These are phyloP conservation scores for Euphorbia celastroides DNA, from an alignment of 441 rosid species.

Conservation along the genomic window DNA sequence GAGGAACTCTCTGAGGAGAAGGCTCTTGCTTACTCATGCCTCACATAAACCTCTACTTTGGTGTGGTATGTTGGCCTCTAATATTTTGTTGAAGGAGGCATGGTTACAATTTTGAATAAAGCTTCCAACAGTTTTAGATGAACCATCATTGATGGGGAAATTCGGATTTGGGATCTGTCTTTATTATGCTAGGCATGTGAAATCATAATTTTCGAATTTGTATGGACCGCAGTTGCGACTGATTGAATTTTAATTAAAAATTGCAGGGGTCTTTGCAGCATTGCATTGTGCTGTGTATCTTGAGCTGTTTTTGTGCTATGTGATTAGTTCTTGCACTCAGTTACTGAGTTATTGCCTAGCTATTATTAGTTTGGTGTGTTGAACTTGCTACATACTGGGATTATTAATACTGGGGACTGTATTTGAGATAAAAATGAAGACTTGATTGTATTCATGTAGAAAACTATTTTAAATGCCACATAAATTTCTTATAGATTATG, in stretches of 20 bases:
- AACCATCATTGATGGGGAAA: slow-evolving; percentile 11
- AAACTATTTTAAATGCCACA: no score
- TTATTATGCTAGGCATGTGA: not conserved
- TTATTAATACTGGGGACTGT: no score
- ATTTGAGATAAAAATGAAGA: no score
- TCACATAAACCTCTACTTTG: slow-evolving; percentile 33
- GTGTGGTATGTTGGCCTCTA: slow-evolving; percentile 7
- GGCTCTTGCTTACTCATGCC: slow-evolving; percentile 90
- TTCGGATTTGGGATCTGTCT: slow-evolving; percentile 2
- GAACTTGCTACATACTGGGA: no score
- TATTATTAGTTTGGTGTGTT: no score
- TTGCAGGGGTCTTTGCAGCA: not conserved
- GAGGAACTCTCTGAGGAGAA: slow-evolving; percentile 81
- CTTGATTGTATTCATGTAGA: no score
- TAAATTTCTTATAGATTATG: no score
- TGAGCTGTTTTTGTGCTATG: no score
- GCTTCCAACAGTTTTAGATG: slow-evolving; percentile 17
- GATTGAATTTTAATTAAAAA: not conserved
- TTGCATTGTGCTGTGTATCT: no score
- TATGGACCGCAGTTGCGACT: not conserved
- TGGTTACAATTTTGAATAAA: slow-evolving; percentile 32
- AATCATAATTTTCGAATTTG: not conserved
- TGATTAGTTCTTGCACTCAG: no score
- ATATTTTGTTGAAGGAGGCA: slow-evolving; percentile 1
- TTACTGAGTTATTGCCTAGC: no score